Percentiles rank a stretch among this genome's conserved stretches.
These are phyloP conservation scores for Talaromyces borbonicus DNA, from an alignment of 495 filamentous ascomycete species.

Conservation along the genomic window DNA sequence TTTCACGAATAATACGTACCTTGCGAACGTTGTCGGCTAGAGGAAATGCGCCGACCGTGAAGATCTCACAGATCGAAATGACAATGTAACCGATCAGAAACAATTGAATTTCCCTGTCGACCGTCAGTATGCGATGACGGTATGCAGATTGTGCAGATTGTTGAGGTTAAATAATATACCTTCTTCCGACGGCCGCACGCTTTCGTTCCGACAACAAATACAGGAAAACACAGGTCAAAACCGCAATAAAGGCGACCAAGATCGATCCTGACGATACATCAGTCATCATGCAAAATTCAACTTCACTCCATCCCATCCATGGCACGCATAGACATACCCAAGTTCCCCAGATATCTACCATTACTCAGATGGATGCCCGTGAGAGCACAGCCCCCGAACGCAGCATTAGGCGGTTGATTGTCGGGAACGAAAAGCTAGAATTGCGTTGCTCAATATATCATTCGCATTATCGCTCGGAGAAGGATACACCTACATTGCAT, in stretches of 20 bases:
- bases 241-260: slow-evolving; percentile 67
- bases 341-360: slow-evolving; percentile 60
- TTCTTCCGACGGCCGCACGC: slow-evolving; percentile 85
- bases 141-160: not conserved
- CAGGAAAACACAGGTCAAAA: slow-evolving; percentile 53
- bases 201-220: slow-evolving; percentile 82
- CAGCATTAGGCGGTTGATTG: slow-evolving; percentile 39
- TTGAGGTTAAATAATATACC: slow-evolving; percentile 58
- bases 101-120: slow-evolving; percentile 81
- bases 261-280: slow-evolving; percentile 75
- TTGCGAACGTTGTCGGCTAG: slow-evolving; percentile 53
- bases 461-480: not conserved
- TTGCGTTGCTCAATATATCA: not conserved
- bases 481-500: slow-evolving; percentile 71
- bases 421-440: slow-evolving; percentile 40
- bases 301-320: too few relatives aligned
- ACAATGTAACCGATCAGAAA: slow-evolving; percentile 84
- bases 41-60: slow-evolving; percentile 84
- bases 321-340: slow-evolving; percentile 61
- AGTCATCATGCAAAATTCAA: too few relatives aligned
- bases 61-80: slow-evolving; percentile 90
- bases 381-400: slow-evolving; percentile 59
- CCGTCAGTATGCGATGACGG: not conserved
- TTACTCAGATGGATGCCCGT: slow-evolving; percentile 60
- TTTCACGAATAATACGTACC: slow-evolving; percentile 12